A percentile compares a stretch with the other conserved stretches of the same genome.
Conservation (phyloP, 2,329 filamentous ascomycete species). For the Ophiocordyceps robertsii region DNA sequence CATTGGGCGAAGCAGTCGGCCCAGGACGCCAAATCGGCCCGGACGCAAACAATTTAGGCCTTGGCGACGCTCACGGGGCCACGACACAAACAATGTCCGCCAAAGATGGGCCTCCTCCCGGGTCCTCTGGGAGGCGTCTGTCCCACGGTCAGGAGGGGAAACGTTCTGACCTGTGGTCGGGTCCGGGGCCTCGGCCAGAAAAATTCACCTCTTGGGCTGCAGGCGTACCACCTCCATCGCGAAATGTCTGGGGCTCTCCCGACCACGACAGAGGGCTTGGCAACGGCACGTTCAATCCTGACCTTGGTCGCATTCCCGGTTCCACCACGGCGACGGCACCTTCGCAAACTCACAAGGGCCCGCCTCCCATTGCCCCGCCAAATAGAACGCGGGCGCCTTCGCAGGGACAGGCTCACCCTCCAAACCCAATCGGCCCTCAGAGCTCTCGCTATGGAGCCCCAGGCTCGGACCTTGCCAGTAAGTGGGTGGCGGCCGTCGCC, state of each 20-base stretch:
- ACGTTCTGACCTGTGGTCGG: constrained; percentile 23
- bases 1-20: constrained; percentile 5
- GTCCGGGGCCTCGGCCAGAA: constrained; percentile 27
- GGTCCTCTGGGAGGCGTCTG: constrained; percentile 12
- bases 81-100: constrained; percentile 5
- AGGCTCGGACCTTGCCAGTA: constrained; percentile 21
- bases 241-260: constrained; percentile 66
- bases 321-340: constrained; percentile 13
- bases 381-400: constrained; percentile 9
- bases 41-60: not conserved
- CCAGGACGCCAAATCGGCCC: constrained; percentile 1
- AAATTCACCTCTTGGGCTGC: constrained; percentile 37
- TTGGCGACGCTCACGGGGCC: constrained; percentile 1
- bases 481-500: constrained; percentile 28
- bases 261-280: constrained; percentile 58
- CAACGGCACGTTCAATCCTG: constrained; percentile 62
- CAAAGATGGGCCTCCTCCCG: constrained; percentile 5
- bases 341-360: constrained; percentile 22
- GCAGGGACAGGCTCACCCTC: constrained; percentile 12
- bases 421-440: constrained; percentile 18
- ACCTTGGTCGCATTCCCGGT: constrained; percentile 37
- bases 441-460: constrained; percentile 13
- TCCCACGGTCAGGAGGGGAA: constrained; percentile 20
- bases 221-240: constrained; percentile 27
- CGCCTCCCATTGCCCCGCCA: constrained; percentile 31